Conservation (phyloP, 371 early-diverging fungal genomes). For the Batrachochytrium dendrobatidis region DNA sequence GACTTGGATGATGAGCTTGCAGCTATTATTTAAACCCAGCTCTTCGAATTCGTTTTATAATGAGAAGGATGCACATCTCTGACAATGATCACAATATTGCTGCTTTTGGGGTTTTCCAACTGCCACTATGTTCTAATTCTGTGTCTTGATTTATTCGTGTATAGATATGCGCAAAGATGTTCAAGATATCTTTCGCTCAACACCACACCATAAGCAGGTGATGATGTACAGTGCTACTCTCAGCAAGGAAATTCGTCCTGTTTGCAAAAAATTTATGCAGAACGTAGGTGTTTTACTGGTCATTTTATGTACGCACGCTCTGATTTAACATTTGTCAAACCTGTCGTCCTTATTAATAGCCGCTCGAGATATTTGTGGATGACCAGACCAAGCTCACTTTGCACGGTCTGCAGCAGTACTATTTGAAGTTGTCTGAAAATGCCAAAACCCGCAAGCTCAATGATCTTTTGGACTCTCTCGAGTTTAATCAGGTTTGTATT, state of each 20-base stretch:
- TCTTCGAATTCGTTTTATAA: constrained; percentile 35
- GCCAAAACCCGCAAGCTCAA: constrained; percentile 92
- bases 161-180: constrained; percentile 94
- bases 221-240: constrained; percentile 98
- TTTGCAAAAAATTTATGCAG: constrained; percentile 96
- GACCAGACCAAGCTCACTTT: constrained; percentile 97
- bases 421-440: constrained; percentile 74
- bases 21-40: constrained; percentile 45
- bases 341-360: constrained; percentile 34
- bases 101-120: not conserved
- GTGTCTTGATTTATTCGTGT: no score
- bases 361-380: constrained; percentile 95
- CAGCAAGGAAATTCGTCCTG: constrained; percentile 81
- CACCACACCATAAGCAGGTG: constrained; percentile 95
- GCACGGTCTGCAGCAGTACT: constrained; percentile 95
- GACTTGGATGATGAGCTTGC: constrained; percentile 1
- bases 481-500: constrained; percentile 96
- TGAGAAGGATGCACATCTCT: constrained; percentile 5
- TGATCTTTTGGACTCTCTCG: constrained; percentile 86
- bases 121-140: not conserved
- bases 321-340: no score
- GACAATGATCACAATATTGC: no score
- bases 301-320: no score
- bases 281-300: constrained; percentile 43
- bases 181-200: constrained; percentile 90